phyloP scores from a whole-genome alignment of 2,329 filamentous ascomycete species.

The Nannizzia gypsea region DNA sequence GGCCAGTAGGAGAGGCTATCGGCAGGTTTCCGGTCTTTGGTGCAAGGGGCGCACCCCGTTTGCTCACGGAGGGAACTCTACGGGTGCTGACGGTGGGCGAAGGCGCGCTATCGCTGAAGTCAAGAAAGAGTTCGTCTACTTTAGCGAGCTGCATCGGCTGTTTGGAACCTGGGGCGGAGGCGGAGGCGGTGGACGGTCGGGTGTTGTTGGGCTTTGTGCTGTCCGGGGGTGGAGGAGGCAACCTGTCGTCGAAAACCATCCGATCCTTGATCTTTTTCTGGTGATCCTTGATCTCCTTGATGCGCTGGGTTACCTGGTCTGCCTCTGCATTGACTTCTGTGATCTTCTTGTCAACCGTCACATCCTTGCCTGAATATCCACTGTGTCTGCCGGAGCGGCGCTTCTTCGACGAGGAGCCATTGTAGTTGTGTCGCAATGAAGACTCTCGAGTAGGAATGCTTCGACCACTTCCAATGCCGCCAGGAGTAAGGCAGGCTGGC shows the following conservation, averaged over 20 bases:
- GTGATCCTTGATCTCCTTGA: constrained; percentile 46
- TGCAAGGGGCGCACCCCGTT: constrained; percentile 19
- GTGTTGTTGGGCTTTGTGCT: constrained; percentile 1
- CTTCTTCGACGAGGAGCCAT: constrained; percentile 42
- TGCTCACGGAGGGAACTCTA: constrained; percentile 28
- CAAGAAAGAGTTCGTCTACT: constrained; percentile 22
- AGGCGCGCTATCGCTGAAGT: constrained; percentile 53
- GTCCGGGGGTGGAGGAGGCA: background rate
- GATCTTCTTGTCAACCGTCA: constrained; percentile 29
- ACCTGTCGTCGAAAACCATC: constrained; percentile 14
- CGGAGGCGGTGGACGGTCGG: background rate
- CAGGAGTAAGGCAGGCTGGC: constrained; percentile 20
- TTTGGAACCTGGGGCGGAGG: too few relatives aligned
- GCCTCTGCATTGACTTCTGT: constrained; percentile 35
- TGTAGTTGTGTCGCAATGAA: constrained; percentile 48
- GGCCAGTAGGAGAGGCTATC: constrained; percentile 9
- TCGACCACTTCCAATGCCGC: constrained; percentile 36
- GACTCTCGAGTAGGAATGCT: constrained; percentile 57
- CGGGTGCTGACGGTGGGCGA: constrained; percentile 57
- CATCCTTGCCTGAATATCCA: constrained; percentile 29
- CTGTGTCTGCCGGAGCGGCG: constrained; percentile 40
- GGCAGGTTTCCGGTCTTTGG: constrained; percentile 21
- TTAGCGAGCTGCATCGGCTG: constrained; percentile 8
- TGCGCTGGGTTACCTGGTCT: constrained; percentile 46
- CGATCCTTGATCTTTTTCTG: constrained; percentile 41